Evolutionary conservation across 441 rosid genomes (phyloP).

Genomic region (Erysimum cheiri): DNA sequence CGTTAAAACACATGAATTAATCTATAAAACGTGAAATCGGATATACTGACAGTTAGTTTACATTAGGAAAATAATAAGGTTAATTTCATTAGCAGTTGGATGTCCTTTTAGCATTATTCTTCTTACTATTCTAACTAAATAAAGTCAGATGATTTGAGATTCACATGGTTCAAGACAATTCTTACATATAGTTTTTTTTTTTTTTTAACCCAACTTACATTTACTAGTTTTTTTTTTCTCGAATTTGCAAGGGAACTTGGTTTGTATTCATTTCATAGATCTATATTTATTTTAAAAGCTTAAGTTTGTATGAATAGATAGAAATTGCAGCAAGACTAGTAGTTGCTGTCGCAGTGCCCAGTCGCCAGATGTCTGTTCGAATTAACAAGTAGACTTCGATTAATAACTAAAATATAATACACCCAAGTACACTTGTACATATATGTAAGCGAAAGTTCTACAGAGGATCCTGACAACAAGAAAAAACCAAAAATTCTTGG

Average conservation of each 20-base stretch:
- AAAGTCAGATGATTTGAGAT: neutral
- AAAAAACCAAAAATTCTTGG: slow-evolving; percentile 42
- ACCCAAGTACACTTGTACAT: slow-evolving; percentile 19
- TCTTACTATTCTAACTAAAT: neutral
- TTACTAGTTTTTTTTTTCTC: neutral
- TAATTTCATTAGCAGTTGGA: no score
- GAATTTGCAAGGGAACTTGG: neutral
- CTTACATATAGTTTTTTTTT: neutral
- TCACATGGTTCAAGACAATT: neutral
- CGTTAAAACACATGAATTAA: neutral
- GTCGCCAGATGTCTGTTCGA: slow-evolving; percentile 22
- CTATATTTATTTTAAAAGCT: neutral
- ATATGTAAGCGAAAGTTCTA: slow-evolving; percentile 40
- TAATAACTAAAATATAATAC: slow-evolving; percentile 8
- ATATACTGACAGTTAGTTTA: neutral
- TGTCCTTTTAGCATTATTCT: no score
- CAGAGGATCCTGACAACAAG: slow-evolving; percentile 43
- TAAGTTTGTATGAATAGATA: neutral
- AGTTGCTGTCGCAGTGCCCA: neutral
- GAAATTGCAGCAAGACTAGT: slow-evolving; percentile 11
- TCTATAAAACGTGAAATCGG: neutral
- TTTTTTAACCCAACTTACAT: no score
- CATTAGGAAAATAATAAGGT: no score
- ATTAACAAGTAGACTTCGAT: slow-evolving; percentile 18
- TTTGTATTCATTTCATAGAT: neutral